A percentile compares a stretch with the other conserved stretches of the same genome.
Conservation (phyloP, 148 eudicot genomes). For the Vaccinium myrtillus region DNA sequence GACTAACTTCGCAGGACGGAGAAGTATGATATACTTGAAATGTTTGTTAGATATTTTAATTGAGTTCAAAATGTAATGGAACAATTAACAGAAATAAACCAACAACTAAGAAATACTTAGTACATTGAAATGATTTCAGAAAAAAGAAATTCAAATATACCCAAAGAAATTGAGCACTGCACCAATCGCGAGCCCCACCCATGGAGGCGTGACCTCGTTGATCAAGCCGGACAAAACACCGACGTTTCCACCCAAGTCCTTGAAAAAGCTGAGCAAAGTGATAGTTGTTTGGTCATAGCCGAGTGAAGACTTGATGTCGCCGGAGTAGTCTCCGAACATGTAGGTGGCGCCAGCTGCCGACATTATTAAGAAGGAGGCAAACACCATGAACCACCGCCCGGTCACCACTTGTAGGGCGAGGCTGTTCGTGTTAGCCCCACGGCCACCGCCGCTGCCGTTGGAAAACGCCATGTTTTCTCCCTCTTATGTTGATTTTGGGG, state of each 20-base stretch:
- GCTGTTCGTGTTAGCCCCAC: background rate
- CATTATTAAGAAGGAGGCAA: constrained; percentile 35
- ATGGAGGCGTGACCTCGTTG: constrained; percentile 38
- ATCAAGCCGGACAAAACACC: constrained; percentile 12
- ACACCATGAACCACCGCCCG: constrained; percentile 42
- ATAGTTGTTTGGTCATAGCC: constrained; percentile 41
- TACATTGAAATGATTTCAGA: background rate
- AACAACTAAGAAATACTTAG: too few species aligned
- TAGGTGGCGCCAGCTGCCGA: constrained; percentile 38
- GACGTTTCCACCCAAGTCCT: constrained; percentile 33
- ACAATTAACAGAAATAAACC: too few species aligned
- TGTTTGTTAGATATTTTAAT: too few species aligned
- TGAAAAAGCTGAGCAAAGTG: constrained; percentile 32
- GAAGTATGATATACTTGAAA: too few species aligned
- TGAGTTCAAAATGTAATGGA: too few species aligned
- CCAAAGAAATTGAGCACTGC: constrained; percentile 36
- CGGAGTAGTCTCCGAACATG: constrained; percentile 34
- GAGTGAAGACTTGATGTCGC: constrained; percentile 21
- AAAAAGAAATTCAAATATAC: background rate
- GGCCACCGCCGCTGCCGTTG: background rate
- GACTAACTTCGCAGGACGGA: too few species aligned
- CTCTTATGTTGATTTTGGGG: background rate
- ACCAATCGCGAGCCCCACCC: constrained; percentile 30
- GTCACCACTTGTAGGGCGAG: constrained; percentile 14
- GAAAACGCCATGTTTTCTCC: background rate